A percentile compares a stretch with the other conserved stretches of the same genome.
These are phyloP conservation scores for Aspergillus vadensis DNA, from an alignment of 2,329 filamentous ascomycete genomes.

Conservation along the genomic window DNA sequence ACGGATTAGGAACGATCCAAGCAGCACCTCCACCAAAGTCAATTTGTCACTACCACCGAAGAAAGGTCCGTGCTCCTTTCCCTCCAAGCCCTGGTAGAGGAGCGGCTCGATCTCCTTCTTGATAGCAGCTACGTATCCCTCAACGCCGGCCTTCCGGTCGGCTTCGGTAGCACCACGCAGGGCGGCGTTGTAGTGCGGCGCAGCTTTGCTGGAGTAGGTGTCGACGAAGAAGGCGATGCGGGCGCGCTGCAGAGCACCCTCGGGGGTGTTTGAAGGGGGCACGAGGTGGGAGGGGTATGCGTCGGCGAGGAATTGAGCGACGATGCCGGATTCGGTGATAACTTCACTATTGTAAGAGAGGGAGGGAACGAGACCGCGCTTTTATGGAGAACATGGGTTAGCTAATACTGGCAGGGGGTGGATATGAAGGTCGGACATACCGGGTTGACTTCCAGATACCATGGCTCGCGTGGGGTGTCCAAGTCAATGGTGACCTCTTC, in stretches of 20 bases:
- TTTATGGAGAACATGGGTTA: neutral
- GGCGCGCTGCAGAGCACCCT: slow-evolving; percentile 63
- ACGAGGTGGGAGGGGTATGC: slow-evolving; percentile 68
- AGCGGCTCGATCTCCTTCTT: slow-evolving; percentile 74
- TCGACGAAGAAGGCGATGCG: slow-evolving; percentile 72
- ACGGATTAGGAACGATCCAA: slow-evolving; percentile 64
- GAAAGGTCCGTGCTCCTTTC: slow-evolving; percentile 54
- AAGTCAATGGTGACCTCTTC: slow-evolving; percentile 76
- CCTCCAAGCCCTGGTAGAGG: slow-evolving; percentile 47
- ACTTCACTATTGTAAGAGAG: slow-evolving; percentile 70
- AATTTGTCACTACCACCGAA: slow-evolving; percentile 65
- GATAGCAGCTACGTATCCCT: slow-evolving; percentile 58
- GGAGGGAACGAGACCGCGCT: slow-evolving; percentile 72
- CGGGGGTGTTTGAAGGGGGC: slow-evolving; percentile 55
- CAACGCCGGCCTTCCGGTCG: slow-evolving; percentile 53
- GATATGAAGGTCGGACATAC: slow-evolving; percentile 34
- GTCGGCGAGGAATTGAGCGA: slow-evolving; percentile 72
- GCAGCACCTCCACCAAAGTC: slow-evolving; percentile 68
- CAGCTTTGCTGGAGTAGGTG: slow-evolving; percentile 65
- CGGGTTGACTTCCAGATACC: slow-evolving; percentile 77
- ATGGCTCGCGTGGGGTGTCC: slow-evolving; percentile 65
- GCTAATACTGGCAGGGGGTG: neutral
- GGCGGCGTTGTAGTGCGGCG: slow-evolving; percentile 50
- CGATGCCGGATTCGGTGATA: slow-evolving; percentile 71
- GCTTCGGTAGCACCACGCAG: slow-evolving; percentile 51